A percentile compares a stretch with the other conserved stretches of the same genome.
phyloP scores from a whole-genome alignment of 352 stramenopile genomes.

The Globisporangium okanoganense region DNA sequence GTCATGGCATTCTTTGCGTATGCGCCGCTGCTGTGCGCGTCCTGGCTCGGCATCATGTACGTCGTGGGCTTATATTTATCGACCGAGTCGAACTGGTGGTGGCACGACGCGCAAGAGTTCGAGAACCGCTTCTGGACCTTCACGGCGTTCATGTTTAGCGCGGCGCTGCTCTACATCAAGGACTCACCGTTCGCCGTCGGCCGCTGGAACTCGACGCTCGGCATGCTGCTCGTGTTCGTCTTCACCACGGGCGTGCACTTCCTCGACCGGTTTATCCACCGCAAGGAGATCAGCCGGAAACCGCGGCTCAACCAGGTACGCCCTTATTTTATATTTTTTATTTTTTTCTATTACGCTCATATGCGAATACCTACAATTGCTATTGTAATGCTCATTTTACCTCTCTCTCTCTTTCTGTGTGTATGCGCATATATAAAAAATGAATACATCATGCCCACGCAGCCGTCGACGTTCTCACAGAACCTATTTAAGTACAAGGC shows the following conservation, averaged over 20 bases:
- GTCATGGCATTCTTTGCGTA: constrained; percentile 84
- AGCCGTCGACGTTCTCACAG: constrained; percentile 52
- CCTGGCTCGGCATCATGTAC: constrained; percentile 79
- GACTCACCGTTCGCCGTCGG: constrained; percentile 90
- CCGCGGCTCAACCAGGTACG: constrained; percentile 44
- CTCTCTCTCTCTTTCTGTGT: neutral
- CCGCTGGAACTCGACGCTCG: constrained; percentile 64
- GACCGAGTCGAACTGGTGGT: constrained; percentile 82
- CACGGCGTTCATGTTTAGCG: constrained; percentile 91
- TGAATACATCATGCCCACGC: too few relatives aligned
- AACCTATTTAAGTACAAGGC: constrained; percentile 84
- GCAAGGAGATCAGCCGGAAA: constrained; percentile 65
- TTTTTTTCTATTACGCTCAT: neutral
- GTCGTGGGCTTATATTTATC: constrained; percentile 79
- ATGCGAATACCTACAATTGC: neutral
- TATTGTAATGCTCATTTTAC: neutral
- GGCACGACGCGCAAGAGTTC: constrained; percentile 91
- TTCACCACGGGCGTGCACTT: constrained; percentile 82
- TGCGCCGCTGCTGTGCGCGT: constrained; percentile 73
- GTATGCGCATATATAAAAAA: neutral
- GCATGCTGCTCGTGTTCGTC: constrained; percentile 69
- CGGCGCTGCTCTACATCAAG: constrained; percentile 91
- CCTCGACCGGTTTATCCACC: constrained; percentile 78
- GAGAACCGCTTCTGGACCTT: constrained; percentile 98
- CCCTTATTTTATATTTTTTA: neutral